These are phyloP conservation scores for Mycena indigotica DNA, from an alignment of 768 basidiomycete species.

Conservation along the genomic window DNA sequence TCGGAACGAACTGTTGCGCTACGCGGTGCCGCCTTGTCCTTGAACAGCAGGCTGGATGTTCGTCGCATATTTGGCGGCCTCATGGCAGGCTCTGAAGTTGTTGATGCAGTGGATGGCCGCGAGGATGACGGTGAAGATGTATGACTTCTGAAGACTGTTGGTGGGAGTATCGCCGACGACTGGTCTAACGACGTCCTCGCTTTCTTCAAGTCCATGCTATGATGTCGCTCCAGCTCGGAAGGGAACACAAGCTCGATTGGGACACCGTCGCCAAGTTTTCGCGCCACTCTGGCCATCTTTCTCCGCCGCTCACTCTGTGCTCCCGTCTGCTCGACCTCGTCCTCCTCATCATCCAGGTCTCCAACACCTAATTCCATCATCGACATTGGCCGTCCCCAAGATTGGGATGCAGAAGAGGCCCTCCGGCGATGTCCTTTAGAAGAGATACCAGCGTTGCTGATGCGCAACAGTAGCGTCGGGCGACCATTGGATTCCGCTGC, in stretches of 20 bases:
- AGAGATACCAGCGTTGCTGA: slow-evolving; percentile 10
- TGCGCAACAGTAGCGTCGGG: slow-evolving; percentile 18
- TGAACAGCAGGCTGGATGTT: not conserved
- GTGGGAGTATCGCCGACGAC: not conserved
- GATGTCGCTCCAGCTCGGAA: not conserved
- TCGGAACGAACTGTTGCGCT: slow-evolving; percentile 1
- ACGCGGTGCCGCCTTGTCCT: not conserved
- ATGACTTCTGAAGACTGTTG: not conserved
- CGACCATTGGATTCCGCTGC: not conserved
- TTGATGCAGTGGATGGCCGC: not conserved
- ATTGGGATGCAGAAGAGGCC: slow-evolving; percentile 6
- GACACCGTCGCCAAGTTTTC: slow-evolving; percentile 17
- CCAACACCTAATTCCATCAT: not conserved
- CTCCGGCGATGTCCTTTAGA: not conserved
- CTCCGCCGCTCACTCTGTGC: slow-evolving; percentile 5
- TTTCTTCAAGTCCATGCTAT: not conserved
- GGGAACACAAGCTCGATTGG: slow-evolving; percentile 20
- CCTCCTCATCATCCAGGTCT: not conserved
- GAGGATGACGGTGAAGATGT: not conserved
- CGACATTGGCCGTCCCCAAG: slow-evolving; percentile 13
- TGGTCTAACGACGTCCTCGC: not conserved
- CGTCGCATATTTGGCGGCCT: not conserved
- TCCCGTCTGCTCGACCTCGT: not conserved
- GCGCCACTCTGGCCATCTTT: slow-evolving; percentile 19
- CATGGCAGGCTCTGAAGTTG: not conserved